Evolutionary conservation across 2,329 filamentous ascomycete species (phyloP), one percentile per base, ranked within the genome.

Genomic region (Xylaria digitata): DNA sequence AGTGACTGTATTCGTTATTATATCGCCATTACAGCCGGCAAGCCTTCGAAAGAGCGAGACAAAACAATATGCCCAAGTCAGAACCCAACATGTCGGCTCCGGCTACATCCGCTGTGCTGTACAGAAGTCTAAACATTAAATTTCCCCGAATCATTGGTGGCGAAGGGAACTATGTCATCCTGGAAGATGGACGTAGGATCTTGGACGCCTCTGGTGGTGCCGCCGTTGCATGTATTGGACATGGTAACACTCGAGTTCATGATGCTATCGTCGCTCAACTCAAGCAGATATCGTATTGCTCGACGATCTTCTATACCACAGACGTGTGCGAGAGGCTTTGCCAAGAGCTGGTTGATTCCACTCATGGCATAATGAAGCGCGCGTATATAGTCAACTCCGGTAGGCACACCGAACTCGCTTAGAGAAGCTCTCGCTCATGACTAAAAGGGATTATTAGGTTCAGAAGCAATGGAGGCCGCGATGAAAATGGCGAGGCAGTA

Each of bases 401-500:
- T 79, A 70, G 32, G 74, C 68, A 56, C 40, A 45, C 26, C 46
- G 52, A 43, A 3, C 21, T 63, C 26, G 17, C 40, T 8, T 15
- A 6, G n/a, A n/a, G 9, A 17, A 7, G 17, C 13, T n/a, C 23
- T 40, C 46, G 34, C 21, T 40, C 46, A 30, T 65, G 23, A 56
- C 63, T 63, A 30, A 26, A 23, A 46, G 4, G 55, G 21, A 46
- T 6, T 32, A 58, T 21, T 62, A 87, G 86, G 87, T 1, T 89
- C 87, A n/a, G 89, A 90, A 75, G 87, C 87, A 1, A 84, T 86
- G 66, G 89, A 91, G 72, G 87, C 86, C 3, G 86, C 87, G 0
- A 78, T 89, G 71, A 91, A 91, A 70, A 75, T 90, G 17, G 82
- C 86, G 17, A 79, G 86, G 2, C 89, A 91, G 72, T 90, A 87